Evolutionary conservation across 768 basidiomycete genomes (phyloP).

Genomic region (Tulasnella sp.): DNA sequence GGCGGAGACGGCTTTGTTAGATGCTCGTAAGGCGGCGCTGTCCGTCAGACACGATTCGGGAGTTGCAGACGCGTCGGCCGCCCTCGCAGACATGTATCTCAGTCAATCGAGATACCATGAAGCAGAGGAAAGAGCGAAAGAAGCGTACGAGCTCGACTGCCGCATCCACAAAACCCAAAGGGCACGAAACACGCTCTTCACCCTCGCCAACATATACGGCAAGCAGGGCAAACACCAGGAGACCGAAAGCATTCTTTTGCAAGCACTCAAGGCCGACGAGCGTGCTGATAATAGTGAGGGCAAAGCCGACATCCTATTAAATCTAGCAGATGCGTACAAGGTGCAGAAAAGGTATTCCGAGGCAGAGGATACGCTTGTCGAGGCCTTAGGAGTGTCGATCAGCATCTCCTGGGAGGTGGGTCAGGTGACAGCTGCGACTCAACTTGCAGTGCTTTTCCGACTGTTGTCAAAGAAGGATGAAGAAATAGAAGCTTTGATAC

Average conservation of each 20-base stretch:
- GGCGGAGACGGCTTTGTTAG: not conserved
- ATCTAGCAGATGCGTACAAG: not conserved
- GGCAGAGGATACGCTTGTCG: not conserved
- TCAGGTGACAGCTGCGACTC: not conserved
- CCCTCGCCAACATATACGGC: not conserved
- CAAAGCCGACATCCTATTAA: not conserved
- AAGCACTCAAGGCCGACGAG: not conserved
- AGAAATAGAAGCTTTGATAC: not conserved
- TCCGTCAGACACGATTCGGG: not conserved
- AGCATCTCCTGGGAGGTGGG: not conserved
- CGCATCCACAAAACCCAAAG: not conserved
- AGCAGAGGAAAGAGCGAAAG: not conserved
- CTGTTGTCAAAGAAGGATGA: not conserved
- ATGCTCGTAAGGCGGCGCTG: not conserved
- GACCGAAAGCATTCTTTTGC: not conserved
- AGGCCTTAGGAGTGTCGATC: not conserved
- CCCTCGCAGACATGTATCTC: not conserved
- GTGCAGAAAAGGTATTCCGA: not conserved
- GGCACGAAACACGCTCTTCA: not conserved
- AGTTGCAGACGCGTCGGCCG: not conserved
- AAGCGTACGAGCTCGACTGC: not conserved
- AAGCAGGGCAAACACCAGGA: not conserved
- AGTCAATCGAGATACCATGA: not conserved
- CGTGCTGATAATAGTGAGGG: not conserved
- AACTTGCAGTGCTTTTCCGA: not conserved